Percentiles rank a stretch among this genome's conserved stretches.
Conservation (phyloP, 306 rosid genomes). For the Arachis hypogaea region DNA sequence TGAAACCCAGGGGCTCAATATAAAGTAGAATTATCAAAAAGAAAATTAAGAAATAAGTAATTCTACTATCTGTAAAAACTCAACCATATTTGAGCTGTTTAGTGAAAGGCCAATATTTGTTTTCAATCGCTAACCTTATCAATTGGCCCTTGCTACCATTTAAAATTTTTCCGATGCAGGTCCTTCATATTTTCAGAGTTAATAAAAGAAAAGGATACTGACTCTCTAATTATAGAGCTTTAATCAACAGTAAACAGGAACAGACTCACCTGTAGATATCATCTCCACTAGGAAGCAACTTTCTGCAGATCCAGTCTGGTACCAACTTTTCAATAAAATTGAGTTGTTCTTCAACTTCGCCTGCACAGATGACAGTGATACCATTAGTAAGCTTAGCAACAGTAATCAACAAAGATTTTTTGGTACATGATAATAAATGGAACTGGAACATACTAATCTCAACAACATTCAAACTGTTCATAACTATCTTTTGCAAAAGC, state of each 20-base stretch:
- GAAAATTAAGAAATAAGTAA: slow-evolving; percentile 7
- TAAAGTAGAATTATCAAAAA: slow-evolving; percentile 3
- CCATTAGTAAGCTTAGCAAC: slow-evolving; percentile 24
- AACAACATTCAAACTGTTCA: slow-evolving; percentile 55
- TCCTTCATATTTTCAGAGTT: not conserved
- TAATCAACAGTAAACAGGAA: slow-evolving; percentile 17
- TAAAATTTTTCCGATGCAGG: not conserved
- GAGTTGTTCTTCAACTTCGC: slow-evolving; percentile 66
- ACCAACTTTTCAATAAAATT: slow-evolving; percentile 54
- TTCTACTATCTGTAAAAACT: not conserved
- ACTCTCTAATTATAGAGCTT: not conserved
- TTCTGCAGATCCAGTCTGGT: slow-evolving; percentile 68
- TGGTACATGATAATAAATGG: slow-evolving; percentile 7
- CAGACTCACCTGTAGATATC: slow-evolving; percentile 53
- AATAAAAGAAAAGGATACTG: too few species aligned
- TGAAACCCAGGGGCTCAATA: not conserved
- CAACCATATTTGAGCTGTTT: not conserved
- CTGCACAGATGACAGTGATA: slow-evolving; percentile 44
- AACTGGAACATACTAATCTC: slow-evolving; percentile 56
- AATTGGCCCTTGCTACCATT: not conserved
- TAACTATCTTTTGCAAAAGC: slow-evolving; percentile 70
- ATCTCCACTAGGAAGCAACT: slow-evolving; percentile 52
- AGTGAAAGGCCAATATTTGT: not conserved
- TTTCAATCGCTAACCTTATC: not conserved
- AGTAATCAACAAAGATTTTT: slow-evolving; percentile 34